phyloP scores from a whole-genome alignment of 225 moss, liverwort and hornwort genomes.

The Sphagnum contortum region DNA sequence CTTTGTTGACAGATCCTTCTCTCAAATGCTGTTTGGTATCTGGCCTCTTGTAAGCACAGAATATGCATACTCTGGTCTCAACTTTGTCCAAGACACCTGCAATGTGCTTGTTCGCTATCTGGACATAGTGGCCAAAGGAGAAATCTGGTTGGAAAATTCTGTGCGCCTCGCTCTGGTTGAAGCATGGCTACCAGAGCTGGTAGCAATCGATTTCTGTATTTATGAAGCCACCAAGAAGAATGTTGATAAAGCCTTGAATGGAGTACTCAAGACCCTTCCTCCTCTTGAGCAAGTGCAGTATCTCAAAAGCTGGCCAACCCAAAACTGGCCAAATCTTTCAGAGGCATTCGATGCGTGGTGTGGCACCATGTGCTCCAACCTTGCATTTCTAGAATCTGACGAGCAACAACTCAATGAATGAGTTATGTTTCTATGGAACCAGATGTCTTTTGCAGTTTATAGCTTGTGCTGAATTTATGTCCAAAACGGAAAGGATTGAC shows the following conservation, averaged over 20 bases:
- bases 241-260: slow-evolving; percentile 45
- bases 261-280: slow-evolving; percentile 33
- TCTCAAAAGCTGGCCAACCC: slow-evolving; percentile 38
- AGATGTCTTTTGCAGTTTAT: too few species aligned
- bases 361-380: slow-evolving; percentile 42
- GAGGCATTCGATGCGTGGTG: slow-evolving; percentile 47
- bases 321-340: slow-evolving; percentile 39
- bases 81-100: slow-evolving; percentile 37
- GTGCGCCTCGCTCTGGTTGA: slow-evolving; percentile 39
- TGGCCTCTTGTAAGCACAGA: slow-evolving; percentile 33
- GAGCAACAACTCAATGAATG: slow-evolving; percentile 34
- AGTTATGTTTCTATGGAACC: background rate
- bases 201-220: slow-evolving; percentile 24
- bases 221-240: slow-evolving; percentile 42
- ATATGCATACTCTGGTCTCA: slow-evolving; percentile 32
- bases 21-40: slow-evolving; percentile 40
- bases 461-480: too few species aligned
- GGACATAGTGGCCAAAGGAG: slow-evolving; percentile 39
- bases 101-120: slow-evolving; percentile 37
- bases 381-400: slow-evolving; percentile 24
- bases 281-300: slow-evolving; percentile 37
- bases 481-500: too few species aligned
- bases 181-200: slow-evolving; percentile 46
- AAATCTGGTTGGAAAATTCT: slow-evolving; percentile 38
- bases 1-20: slow-evolving; percentile 35